Evolutionary conservation across 1,139 yeast genomes (phyloP), one percentile per base, ranked within the genome.

Genomic region (Geotrichum bryndzae): DNA sequence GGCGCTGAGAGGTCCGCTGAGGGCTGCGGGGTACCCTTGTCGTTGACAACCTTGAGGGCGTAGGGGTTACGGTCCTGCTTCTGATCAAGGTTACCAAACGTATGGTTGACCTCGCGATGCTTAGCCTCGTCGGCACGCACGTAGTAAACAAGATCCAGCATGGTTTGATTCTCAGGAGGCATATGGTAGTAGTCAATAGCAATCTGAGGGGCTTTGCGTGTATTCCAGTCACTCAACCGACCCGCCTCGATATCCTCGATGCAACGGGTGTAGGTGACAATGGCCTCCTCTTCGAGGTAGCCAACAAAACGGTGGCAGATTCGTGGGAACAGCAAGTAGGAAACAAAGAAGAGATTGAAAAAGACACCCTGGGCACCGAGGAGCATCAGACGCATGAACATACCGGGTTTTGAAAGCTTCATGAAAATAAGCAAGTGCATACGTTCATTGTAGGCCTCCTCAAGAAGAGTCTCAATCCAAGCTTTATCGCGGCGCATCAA

Each of bases 301-400:
- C 94, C 94, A 54, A 87, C 94, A 71, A 87, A 86, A 64, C 94
- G 76, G 69, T 87, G 94, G 68, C 92, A 87, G 62, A 84, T 81
- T 58, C 80, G 79, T 15, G 94, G 92, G 64, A 81, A 79, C 51
- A 82, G 66, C 61, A 87, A 74, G 73, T 87, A 87, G 53, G 81
- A 75, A 60, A 85, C 72, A 73, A 87, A 87, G 77, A 87, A 87
- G 31, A 81, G 61, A 72, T 87, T 87, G 73, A 85, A 82, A 72
- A 87, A 87, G 2, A 87, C 83, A 11, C 92, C 92, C 70, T 87
- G 94, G 1, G 88, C 91, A 55, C 82, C 75, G 66, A 83, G 83
- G 10, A 87, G 79, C 74, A 86, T 78, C 18, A 76, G 57, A 61
- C 82, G 77, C 68, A 88, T 85, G 66, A 85, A 80, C 78, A 82